These are phyloP conservation scores for Fimicolochytrium jonesii DNA, from an alignment of 192 early-diverging fungal species.

Conservation along the genomic window DNA sequence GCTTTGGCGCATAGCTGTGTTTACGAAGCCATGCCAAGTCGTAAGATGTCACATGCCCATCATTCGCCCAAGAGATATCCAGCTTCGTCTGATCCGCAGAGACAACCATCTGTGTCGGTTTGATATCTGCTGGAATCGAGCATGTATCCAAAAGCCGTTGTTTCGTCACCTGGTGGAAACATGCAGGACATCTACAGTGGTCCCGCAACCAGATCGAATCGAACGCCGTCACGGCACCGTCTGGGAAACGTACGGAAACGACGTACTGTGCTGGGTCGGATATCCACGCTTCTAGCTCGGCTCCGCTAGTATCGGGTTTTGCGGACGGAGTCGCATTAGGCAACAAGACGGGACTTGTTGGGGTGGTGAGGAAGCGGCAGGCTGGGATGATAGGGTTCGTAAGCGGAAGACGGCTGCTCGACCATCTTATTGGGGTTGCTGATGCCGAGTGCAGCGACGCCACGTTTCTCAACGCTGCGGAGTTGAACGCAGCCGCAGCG, in stretches of 20 bases:
- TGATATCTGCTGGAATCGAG: constrained; percentile 56
- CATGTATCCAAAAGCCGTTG: constrained; percentile 70
- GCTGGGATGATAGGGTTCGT: too few relatives aligned
- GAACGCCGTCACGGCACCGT: constrained; percentile 13
- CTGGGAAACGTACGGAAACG: constrained; percentile 19
- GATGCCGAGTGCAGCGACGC: too few relatives aligned
- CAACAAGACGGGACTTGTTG: too few relatives aligned
- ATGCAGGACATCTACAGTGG: constrained; percentile 73
- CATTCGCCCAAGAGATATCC: constrained; percentile 33
- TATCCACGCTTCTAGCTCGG: too few relatives aligned
- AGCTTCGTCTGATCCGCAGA: constrained; percentile 30
- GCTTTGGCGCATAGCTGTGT: constrained; percentile 62
- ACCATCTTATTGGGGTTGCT: too few relatives aligned
- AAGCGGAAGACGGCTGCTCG: too few relatives aligned
- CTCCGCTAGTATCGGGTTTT: too few relatives aligned
- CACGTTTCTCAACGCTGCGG: too few relatives aligned
- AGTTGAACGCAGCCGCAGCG: too few relatives aligned
- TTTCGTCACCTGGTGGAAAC: constrained; percentile 72
- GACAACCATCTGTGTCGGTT: constrained; percentile 37
- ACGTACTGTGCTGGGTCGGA: too few relatives aligned
- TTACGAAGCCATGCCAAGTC: constrained; percentile 58
- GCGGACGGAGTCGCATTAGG: too few relatives aligned
- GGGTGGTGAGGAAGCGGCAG: too few relatives aligned
- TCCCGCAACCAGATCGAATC: constrained; percentile 79
- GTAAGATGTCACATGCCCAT: constrained; percentile 58